Evolutionary conservation across 176 grass and related monocot species (phyloP).

Genomic region (Oropetium thomaeum): DNA sequence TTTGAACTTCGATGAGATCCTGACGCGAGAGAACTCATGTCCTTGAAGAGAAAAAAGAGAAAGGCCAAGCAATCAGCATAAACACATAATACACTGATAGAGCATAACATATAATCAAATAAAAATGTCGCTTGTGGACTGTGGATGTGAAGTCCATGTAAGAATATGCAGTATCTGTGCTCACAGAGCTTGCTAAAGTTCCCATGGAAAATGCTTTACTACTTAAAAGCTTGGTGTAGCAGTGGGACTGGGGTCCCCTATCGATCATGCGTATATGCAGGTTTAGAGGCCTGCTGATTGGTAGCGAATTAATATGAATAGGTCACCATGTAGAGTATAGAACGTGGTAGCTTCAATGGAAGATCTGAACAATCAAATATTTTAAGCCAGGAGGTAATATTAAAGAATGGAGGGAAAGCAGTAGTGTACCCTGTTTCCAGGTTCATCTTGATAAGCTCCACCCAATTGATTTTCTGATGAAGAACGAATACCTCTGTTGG

Average conservation of each 20-base stretch:
- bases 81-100: constrained; percentile 6
- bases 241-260: neutral
- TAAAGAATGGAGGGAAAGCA: neutral
- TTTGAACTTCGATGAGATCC: constrained; percentile 89
- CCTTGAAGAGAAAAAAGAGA: constrained; percentile 35
- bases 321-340: neutral
- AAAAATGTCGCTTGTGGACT: neutral
- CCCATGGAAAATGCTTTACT: neutral
- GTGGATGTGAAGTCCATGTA: neutral
- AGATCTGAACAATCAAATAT: neutral
- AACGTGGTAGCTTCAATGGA: neutral
- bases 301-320: neutral
- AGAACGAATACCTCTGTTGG: constrained; percentile 49
- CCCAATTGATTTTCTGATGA: constrained; percentile 49
- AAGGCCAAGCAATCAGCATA: neutral
- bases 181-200: neutral
- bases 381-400: neutral
- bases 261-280: neutral
- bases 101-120: neutral
- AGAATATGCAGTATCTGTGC: neutral
- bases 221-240: neutral
- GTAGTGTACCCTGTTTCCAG: constrained; percentile 59
- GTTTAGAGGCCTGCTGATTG: neutral
- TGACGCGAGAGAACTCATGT: constrained; percentile 85
- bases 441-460: constrained; percentile 58